Conservation (phyloP, 2,329 filamentous ascomycete species). For the Calonectria fujianensis region DNA sequence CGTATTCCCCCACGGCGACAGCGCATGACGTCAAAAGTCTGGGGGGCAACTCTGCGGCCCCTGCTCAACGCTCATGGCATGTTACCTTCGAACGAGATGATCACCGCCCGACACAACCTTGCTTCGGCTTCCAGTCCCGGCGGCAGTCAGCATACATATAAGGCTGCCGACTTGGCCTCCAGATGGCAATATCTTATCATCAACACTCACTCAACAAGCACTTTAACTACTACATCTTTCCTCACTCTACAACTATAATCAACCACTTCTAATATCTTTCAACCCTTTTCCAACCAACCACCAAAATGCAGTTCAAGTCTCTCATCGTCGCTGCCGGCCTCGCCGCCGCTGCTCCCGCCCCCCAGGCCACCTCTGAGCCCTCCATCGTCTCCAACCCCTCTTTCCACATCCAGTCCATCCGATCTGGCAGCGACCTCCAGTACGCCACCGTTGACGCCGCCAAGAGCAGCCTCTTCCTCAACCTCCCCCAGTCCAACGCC, state of each 20-base stretch:
- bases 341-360: conserved; percentile 16
- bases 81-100: conserved; percentile 14
- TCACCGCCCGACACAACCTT: neutral
- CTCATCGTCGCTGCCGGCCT: conserved; percentile 46
- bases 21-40: conserved; percentile 16
- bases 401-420: conserved; percentile 71
- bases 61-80: conserved; percentile 8
- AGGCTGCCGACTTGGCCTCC: neutral
- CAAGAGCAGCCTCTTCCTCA: conserved; percentile 65
- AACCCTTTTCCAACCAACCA: neutral
- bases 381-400: conserved; percentile 34
- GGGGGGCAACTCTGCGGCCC: neutral
- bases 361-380: conserved; percentile 25
- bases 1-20: conserved; percentile 18
- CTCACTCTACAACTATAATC: neutral
- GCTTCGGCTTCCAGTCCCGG: neutral
- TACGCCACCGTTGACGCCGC: conserved; percentile 67
- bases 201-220: conserved; percentile 4
- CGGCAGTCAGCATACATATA: neutral
- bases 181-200: neutral
- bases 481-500: conserved; percentile 66
- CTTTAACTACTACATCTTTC: conserved; percentile 12
- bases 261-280: neutral
- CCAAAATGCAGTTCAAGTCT: conserved; percentile 52
- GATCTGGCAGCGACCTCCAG: conserved; percentile 70